Percentiles rank a stretch among this genome's conserved stretches.
These are phyloP conservation scores for Leccinum uliginosum DNA, from an alignment of 768 basidiomycete species.

Conservation along the genomic window DNA sequence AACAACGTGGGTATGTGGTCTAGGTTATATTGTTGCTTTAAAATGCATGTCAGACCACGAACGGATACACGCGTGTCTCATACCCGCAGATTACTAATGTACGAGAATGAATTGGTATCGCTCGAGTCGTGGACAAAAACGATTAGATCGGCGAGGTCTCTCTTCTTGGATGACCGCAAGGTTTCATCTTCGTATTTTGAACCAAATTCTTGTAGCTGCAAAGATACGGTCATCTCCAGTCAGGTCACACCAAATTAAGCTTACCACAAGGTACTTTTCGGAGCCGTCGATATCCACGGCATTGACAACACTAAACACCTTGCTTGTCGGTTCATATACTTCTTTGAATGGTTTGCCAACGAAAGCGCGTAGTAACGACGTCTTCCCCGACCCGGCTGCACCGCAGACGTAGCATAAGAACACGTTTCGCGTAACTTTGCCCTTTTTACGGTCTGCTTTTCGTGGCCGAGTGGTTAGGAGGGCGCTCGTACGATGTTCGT, in stretches of 20 bases:
- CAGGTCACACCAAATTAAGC: conserved; percentile 29
- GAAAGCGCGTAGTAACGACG: conserved; percentile 78
- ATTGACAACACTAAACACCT: conserved; percentile 89
- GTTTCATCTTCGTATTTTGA: conserved; percentile 92
- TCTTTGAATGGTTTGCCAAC: conserved; percentile 74
- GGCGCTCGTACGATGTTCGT: conserved; percentile 74
- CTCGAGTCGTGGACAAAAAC: conserved; percentile 96
- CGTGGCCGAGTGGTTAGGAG: conserved; percentile 81
- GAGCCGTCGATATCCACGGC: conserved; percentile 90
- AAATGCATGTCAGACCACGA: conserved; percentile 16
- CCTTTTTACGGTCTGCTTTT: conserved; percentile 79
- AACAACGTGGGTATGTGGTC: conserved; percentile 95
- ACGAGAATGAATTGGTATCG: conserved; percentile 98
- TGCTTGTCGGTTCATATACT: conserved; percentile 83
- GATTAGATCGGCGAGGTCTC: conserved; percentile 89
- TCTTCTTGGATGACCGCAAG: conserved; percentile 84
- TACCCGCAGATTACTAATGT: conserved; percentile 94
- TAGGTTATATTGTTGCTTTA: conserved; percentile 92
- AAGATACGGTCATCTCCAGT: not conserved
- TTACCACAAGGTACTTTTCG: conserved; percentile 94
- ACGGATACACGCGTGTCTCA: conserved; percentile 21
- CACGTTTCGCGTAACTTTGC: conserved; percentile 85
- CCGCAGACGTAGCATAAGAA: conserved; percentile 93
- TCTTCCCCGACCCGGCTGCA: conserved; percentile 95
- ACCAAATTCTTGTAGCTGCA: conserved; percentile 93